Base-by-base conservation (phyloP, 148 eudicot species). In the Fallopia convolvulus region DNA sequence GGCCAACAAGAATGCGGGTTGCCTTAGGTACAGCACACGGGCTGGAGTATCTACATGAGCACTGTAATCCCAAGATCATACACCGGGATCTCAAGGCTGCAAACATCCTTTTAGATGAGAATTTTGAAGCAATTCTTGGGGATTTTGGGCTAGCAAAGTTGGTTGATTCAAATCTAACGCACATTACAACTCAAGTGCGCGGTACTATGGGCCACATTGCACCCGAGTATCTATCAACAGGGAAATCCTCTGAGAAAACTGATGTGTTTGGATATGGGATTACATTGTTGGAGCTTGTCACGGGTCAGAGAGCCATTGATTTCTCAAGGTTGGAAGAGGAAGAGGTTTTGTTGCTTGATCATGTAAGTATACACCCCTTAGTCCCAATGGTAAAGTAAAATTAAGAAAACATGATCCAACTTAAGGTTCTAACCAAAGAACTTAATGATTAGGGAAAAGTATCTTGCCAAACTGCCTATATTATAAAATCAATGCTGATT, bases 141-240 rank as follows among this genome's bases (percentile, higher is more conserved):
- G 99, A 95, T 83, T 95, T 95, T 63, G 99, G 99, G 65, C 84
- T 95, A 1, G 97, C 97, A 8, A 92, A 86, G 79, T 78, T 89
- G 74, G 91, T 95, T 42, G 99, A 95, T 80, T 82, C 90, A 26
- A 85, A 85, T 70, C 40, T 88, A 73, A 94, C 99, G 6, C 97
- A 92, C 79, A 85, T 92, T 53, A 95, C 99, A 0, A 95, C 99
- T 76, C 94, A 91, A 83, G 92, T 95, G 73, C 94, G 99, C 73
- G 99, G 99, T 72, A 95, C 97, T 1, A 92, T 95, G 97, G 99
- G 97, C 73, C 97, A 95, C 82, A 95, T 95, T 77, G 99, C 99
- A 15, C 99, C 97, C 0, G 97, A 95, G 78, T 95, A 95, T 80
- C 78, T 95, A 79, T 88, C 97, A 48, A 95, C 97, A 0, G 99